Evolutionary conservation across 2,329 filamentous ascomycete genomes (phyloP), one percentile per base, ranked within the genome.

Genomic region (Ascosphaera acerosa): DNA sequence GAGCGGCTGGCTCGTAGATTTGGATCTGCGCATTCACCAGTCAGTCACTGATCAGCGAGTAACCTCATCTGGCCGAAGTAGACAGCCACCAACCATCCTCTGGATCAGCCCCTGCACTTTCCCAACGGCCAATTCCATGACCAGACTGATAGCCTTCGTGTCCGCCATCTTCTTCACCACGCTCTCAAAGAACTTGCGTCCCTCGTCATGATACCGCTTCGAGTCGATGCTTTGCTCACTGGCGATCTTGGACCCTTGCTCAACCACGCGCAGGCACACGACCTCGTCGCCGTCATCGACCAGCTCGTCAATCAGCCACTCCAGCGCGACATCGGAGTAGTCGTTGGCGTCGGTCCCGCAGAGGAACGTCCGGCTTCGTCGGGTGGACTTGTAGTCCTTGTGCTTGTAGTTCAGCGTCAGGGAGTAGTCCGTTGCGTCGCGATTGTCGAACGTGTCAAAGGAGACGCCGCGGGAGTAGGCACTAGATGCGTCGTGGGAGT

Each of bases 211-310:
- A 50, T 91, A 90, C 32, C 65, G 62, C 32, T 67, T 71, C 34
- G 70, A 65, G 38, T 74, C 66, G 10, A 69, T 59, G 20, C 61
- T 59, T 7, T 54, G 51, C 36, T 71, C 67, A 34, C 58, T 65
- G 23, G 66, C 64, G 37, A 75, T 64, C 32, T 73, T 75, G 32
- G 70, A 64, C 38, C 84, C 76, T 46, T 77, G 82, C 45, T 91
- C 81, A 27, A 90, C 66, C 2, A 90, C 82, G 32, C 78, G 66
- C 30, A 92, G 64, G 51, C 82, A 92, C 6, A 92, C 76, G 34
- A 92, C 73, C 51, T 91, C 80, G 46, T 92, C 82, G 12, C 82
- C 81, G 44, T 91, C 82, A 43, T 91, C 81, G 25, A 91, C 78
- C 34, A 91, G 62, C 52, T 90, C 80, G 43, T 89, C 78, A 23